These are phyloP conservation scores for Carex parvula DNA, from an alignment of 176 grass and related monocot species.

Conservation along the genomic window DNA sequence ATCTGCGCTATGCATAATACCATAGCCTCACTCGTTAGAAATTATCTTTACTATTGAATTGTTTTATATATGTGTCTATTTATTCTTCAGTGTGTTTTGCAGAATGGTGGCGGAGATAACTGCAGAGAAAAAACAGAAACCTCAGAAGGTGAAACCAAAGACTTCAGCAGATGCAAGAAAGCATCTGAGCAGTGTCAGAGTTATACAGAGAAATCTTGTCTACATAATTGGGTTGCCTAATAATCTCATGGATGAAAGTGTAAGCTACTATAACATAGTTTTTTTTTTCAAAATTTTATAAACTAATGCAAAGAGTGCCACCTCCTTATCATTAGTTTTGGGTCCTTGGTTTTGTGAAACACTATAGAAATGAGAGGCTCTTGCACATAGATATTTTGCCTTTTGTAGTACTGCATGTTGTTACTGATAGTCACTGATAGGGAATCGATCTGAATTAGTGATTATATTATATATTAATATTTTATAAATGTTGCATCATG, in stretches of 20 bases:
- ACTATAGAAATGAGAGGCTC: neutral
- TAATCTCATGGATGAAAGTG: conserved; percentile 80
- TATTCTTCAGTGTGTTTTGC: conserved; percentile 7
- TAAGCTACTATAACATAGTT: conserved; percentile 27
- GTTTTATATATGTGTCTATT: neutral
- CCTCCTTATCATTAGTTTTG: neutral
- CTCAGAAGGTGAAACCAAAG: conserved; percentile 72
- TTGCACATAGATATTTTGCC: neutral
- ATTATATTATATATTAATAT: neutral
- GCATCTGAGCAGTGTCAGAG: conserved; percentile 82
- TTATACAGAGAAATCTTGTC: conserved; percentile 92
- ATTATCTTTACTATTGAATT: neutral
- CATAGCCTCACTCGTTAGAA: too few relatives aligned
- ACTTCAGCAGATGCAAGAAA: conserved; percentile 71
- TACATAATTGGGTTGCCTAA: conserved; percentile 93
- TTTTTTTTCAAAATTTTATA: neutral
- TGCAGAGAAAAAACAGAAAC: conserved; percentile 81
- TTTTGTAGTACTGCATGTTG: neutral
- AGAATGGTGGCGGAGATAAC: conserved; percentile 65
- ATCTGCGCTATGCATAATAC: too few relatives aligned
- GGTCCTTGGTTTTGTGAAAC: neutral
- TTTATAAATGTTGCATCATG: neutral
- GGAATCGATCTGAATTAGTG: neutral
- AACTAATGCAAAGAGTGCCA: neutral
- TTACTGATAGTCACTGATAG: neutral